Evolutionary conservation across 202 grass and related monocot genomes (phyloP).

Genomic region (Elaeis oleifera): DNA sequence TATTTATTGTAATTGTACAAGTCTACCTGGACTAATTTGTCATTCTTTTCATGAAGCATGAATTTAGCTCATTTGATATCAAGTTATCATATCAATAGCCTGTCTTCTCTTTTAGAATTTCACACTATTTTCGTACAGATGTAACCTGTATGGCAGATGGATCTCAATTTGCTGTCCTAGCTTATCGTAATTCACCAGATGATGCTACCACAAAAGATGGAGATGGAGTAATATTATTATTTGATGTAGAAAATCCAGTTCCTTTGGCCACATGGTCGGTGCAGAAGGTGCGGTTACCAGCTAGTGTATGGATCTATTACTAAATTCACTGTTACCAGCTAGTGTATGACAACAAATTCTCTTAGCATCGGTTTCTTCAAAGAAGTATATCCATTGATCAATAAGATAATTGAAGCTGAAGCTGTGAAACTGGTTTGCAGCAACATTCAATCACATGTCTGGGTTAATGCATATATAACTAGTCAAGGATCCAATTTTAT

Average conservation of each 20-base stretch:
- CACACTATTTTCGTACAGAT: conserved; percentile 39
- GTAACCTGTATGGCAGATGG: conserved; percentile 45
- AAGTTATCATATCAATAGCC: neutral
- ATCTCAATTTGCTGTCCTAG: conserved; percentile 58
- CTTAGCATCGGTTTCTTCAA: too few species aligned
- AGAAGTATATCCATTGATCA: too few species aligned
- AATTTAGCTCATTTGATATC: neutral
- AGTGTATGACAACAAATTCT: too few species aligned
- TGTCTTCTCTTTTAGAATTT: conserved; percentile 2
- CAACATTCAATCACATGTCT: too few species aligned
- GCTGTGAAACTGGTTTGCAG: too few species aligned
- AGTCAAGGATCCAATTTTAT: too few species aligned
- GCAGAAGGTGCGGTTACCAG: conserved; percentile 48
- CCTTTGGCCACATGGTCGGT: conserved; percentile 61
- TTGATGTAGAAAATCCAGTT: conserved; percentile 53
- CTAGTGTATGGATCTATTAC: too few species aligned
- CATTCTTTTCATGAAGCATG: conserved; percentile 4
- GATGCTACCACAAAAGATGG: conserved; percentile 27
- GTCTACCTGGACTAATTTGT: conserved; percentile 1
- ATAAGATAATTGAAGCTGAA: too few species aligned
- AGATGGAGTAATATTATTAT: conserved; percentile 72
- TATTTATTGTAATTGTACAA: conserved; percentile 1
- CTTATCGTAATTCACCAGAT: conserved; percentile 34
- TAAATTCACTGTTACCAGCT: too few species aligned
- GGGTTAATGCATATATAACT: too few species aligned